A percentile compares a stretch with the other conserved stretches of the same genome.
phyloP scores from a whole-genome alignment of 2,329 filamentous ascomycete species.

The Alternaria rosae region DNA sequence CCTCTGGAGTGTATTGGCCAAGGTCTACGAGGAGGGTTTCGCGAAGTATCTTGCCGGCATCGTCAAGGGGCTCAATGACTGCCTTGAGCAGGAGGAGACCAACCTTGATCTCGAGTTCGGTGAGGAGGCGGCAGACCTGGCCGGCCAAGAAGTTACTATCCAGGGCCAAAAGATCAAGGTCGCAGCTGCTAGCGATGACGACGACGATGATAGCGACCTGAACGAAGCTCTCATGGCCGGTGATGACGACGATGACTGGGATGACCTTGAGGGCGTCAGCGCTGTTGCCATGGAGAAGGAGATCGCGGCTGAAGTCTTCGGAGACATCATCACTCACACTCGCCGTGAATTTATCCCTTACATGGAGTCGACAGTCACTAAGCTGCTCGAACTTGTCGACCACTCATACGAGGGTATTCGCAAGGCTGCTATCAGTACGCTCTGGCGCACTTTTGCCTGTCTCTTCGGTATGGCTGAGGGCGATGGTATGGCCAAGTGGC shows the following conservation, averaged over 20 bases:
- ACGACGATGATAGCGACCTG: constrained; percentile 70
- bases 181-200: constrained; percentile 65
- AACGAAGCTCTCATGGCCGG: constrained; percentile 63
- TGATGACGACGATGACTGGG: constrained; percentile 84
- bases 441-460: constrained; percentile 92
- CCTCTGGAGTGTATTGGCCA: constrained; percentile 91
- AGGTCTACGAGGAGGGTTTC: constrained; percentile 89
- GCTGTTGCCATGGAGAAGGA: constrained; percentile 95
- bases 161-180: constrained; percentile 88
- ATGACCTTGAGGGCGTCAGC: constrained; percentile 83
- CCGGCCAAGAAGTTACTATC: constrained; percentile 78
- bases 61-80: constrained; percentile 81
- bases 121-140: constrained; percentile 75
- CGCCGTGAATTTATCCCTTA: constrained; percentile 82
- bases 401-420: constrained; percentile 93
- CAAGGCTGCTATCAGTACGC: constrained; percentile 87
- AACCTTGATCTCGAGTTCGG: constrained; percentile 79
- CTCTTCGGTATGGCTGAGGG: constrained; percentile 89
- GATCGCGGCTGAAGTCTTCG: constrained; percentile 92
- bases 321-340: constrained; percentile 88
- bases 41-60: constrained; percentile 79
- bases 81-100: constrained; percentile 87
- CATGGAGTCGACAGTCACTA: constrained; percentile 86
- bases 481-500: constrained; percentile 80
- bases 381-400: constrained; percentile 79